Conservation (phyloP, 306 rosid genomes). For the Cicer yamashitae region DNA sequence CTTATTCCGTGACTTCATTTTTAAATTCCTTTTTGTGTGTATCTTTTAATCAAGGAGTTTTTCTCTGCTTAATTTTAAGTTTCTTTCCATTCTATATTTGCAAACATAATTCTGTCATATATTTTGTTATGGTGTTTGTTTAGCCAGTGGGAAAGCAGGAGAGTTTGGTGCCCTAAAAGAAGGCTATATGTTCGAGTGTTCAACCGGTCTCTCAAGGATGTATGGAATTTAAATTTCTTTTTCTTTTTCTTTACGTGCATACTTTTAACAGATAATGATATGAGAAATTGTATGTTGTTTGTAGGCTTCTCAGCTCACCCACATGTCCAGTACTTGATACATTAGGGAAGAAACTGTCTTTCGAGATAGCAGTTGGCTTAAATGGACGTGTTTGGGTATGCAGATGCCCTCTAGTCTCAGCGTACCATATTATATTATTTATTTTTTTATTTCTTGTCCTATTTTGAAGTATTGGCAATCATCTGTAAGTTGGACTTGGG, state of each 20-base stretch:
- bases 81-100: constrained; percentile 5
- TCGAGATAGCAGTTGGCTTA: constrained; percentile 84
- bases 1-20: constrained; percentile 10
- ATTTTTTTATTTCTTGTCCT: background rate
- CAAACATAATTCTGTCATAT: background rate
- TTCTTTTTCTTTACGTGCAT: constrained; percentile 11
- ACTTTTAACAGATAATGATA: constrained; percentile 28
- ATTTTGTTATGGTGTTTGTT: constrained; percentile 37
- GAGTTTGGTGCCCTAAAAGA: constrained; percentile 80
- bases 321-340: too few species aligned
- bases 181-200: constrained; percentile 84
- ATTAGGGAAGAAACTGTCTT: constrained; percentile 70
- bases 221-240: constrained; percentile 42
- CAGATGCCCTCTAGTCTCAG: constrained; percentile 16
- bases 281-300: constrained; percentile 22
- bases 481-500: constrained; percentile 15
- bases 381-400: constrained; percentile 96
- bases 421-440: constrained; percentile 3
- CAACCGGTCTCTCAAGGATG: constrained; percentile 89
- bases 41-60: constrained; percentile 1
- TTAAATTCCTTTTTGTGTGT: background rate
- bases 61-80: background rate
- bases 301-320: too few species aligned
- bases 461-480: constrained; percentile 27
- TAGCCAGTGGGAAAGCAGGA: constrained; percentile 85